Base-by-base conservation (phyloP, 352 stramenopile species). In the Phytophthora citricola region DNA sequence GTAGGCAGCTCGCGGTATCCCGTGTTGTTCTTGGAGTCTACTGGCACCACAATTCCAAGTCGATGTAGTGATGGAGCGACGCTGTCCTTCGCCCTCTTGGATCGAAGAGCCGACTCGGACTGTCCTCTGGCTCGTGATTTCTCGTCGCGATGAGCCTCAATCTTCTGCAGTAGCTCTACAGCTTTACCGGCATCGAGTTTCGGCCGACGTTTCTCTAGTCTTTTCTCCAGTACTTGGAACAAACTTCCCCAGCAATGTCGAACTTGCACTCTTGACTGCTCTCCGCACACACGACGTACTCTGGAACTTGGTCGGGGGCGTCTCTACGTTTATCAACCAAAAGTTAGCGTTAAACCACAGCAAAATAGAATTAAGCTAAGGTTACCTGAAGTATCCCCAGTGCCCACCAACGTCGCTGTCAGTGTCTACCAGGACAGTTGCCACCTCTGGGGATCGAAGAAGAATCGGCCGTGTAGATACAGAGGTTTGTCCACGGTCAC, bases 1-100 rank as follows among this genome's bases (percentile, higher is more conserved):
- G 75, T 70, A 6, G 83, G 81, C 0, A 91, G 60, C 34, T 89
- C 80, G 9, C 83, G 83, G 44, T 77, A 89, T 2, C 83, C 83
- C 0, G 72, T 77, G 8, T 73, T 63, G n/a, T 74, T 86, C 58
- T 81, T 91, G 5, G 61, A 46, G 40, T 89, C 60, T 31, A 75
- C 71, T 3, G 77, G 72, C 11, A 90, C 81, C 8, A 81, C 76
- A 63, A 92, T 89, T 5, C 79, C 78, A 32, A 87, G 59, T 8
- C 69, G 48, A 58, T 79, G 60, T 26, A 90, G 55, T 6, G 78
- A 88, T 8, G 52, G 3, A 15, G 78, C 75, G 0, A 77, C 73
- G 4, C 29, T 58, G 27, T 83, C 56, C 39, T 69, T 77, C n/a
- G 51, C 12, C 24, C 76, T 69, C 24, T 76, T 75, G 24, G 58